Evolutionary conservation across 805 yeast species (phyloP), one percentile per base, ranked within the genome.

Genomic region (Ogataea nitratoaversa): DNA sequence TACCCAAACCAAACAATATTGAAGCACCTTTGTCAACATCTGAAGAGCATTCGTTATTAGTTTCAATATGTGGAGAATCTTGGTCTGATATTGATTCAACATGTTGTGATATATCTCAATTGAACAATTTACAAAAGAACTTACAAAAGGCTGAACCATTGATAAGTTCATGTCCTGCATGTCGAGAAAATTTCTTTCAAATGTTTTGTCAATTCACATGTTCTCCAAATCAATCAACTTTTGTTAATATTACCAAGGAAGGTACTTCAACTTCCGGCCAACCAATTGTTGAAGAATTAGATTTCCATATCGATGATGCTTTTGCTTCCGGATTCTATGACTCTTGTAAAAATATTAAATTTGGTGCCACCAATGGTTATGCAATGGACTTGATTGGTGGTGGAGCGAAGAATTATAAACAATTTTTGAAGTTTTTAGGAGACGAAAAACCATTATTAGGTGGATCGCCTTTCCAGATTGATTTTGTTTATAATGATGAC

Each of bases 361-460:
- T 93, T 60, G 79, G 91, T 3, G 96, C 96, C 7, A 89, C 97
- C 2, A 91, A 90, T 61, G 96, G 97, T 2, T 86, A 75, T 53
- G 98, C 96, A 8, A 89, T 91, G 97, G 98, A 91, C 57, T 70
- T 91, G 30, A 82, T 91, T 31, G 99, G 99, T 7, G 99, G 99
- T n/a, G 98, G 98, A 2, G 97, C 98, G 2, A 73, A 70, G 40
- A 76, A 80, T 51, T 85, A 78, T 59, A 52, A 68, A 24, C 78
- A 78, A 40, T 91, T 91, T 57, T 66, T 91, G 49, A 84, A 89
- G 63, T 93, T 91, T 56, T 63, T 93, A 37, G 98, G 98, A 11
- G 98, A 91, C 58, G 95, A 88, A 52, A 90, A 91, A 60, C 98
- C 98, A 0, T 50, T 87, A 52, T 68, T 91, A 4, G 97, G 98